These are phyloP conservation scores for Fragosphaeria purpurea DNA, from an alignment of 2,329 filamentous ascomycete species.

Conservation along the genomic window DNA sequence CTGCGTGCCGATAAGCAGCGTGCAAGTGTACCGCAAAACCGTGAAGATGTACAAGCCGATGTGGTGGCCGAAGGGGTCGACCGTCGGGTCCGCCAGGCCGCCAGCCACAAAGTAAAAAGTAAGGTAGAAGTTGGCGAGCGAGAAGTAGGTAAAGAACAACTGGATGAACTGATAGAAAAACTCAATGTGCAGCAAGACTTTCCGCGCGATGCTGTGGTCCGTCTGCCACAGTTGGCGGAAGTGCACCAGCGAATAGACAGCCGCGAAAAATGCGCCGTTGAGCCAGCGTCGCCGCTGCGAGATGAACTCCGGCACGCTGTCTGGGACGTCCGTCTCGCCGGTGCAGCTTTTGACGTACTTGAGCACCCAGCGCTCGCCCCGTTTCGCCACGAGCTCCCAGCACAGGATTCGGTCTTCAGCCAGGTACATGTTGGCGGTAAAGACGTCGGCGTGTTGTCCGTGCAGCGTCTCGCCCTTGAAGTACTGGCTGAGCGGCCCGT, in stretches of 20 bases:
- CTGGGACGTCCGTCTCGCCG: constrained; percentile 97
- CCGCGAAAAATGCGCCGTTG: constrained; percentile 97
- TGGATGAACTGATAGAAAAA: constrained; percentile 92
- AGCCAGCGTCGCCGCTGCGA: constrained; percentile 94
- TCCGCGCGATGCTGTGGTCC: constrained; percentile 81
- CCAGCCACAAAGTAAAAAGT: constrained; percentile 98
- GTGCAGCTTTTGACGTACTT: constrained; percentile 97
- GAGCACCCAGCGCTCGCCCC: constrained; percentile 89
- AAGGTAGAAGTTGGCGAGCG: constrained; percentile 95
- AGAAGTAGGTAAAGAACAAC: constrained; percentile 94
- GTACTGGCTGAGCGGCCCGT: constrained; percentile 91
- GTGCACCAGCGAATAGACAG: constrained; percentile 93
- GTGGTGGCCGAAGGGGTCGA: constrained; percentile 87
- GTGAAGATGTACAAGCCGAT: constrained; percentile 80
- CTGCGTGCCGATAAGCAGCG: constrained; percentile 83
- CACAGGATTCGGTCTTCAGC: constrained; percentile 98
- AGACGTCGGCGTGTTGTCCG: constrained; percentile 84
- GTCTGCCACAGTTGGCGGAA: constrained; percentile 88
- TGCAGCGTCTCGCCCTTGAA: constrained; percentile 96
- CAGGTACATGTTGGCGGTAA: constrained; percentile 98
- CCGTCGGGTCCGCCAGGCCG: constrained; percentile 63
- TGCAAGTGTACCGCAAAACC: constrained; percentile 72
- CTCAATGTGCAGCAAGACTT: constrained; percentile 86
- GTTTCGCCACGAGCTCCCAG: constrained; percentile 94
- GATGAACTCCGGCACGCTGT: constrained; percentile 91